These are phyloP conservation scores for Neopestalotiopsis sp. DNA, from an alignment of 2,329 filamentous ascomycete species.

Conservation along the genomic window DNA sequence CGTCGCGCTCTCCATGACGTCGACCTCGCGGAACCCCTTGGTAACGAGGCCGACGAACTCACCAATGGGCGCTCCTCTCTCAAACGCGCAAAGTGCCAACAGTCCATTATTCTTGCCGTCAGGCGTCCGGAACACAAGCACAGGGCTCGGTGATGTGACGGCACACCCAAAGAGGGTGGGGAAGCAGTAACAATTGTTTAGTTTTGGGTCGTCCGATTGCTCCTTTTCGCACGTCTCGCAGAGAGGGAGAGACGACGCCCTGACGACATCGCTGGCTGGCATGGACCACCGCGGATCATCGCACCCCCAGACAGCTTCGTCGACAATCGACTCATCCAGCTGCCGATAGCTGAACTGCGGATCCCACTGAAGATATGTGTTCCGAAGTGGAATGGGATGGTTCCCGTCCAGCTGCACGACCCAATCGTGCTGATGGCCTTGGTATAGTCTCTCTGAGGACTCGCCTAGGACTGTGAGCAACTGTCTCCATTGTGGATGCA, in stretches of 20 bases:
- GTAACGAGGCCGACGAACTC: conserved; percentile 63
- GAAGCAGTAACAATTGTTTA: conserved; percentile 59
- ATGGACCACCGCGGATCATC: conserved; percentile 54
- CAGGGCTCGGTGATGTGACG: conserved; percentile 43
- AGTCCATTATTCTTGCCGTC: conserved; percentile 62
- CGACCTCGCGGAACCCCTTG: conserved; percentile 54
- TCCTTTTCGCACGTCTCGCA: conserved; percentile 52
- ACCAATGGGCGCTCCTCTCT: conserved; percentile 56
- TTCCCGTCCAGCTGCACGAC: conserved; percentile 50
- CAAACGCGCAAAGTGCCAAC: conserved; percentile 51
- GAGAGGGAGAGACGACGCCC: conserved; percentile 30
- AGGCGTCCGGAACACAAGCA: conserved; percentile 58
- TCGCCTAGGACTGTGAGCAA: conserved; percentile 53
- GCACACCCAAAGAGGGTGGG: conserved; percentile 55
- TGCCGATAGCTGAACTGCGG: conserved; percentile 53
- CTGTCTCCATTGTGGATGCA: conserved; percentile 59
- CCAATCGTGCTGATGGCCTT: conserved; percentile 58
- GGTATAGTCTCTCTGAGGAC: conserved; percentile 44
- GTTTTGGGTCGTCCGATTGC: conserved; percentile 54
- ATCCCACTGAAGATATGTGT: conserved; percentile 54
- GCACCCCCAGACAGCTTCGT: conserved; percentile 52
- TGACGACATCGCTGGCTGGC: conserved; percentile 31
- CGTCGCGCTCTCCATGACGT: conserved; percentile 58
- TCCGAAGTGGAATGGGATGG: conserved; percentile 45
- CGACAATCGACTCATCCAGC: conserved; percentile 55